Conservation (phyloP, 345 rosid genomes). For the Pistacia integerrima region DNA sequence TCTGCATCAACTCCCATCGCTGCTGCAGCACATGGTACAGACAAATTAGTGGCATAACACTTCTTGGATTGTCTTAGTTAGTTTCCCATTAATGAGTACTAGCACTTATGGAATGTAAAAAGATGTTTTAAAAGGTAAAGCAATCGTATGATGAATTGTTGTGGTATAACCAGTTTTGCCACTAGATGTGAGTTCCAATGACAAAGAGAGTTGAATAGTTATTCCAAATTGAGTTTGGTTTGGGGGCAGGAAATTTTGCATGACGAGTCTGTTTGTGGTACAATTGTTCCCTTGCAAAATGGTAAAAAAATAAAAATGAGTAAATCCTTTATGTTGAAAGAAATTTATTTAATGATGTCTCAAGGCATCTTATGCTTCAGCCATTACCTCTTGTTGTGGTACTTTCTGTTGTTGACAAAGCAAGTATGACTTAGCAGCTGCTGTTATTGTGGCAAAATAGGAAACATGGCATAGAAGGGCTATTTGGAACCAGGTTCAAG, state of each 20-base stretch:
- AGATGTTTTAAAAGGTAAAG: not conserved
- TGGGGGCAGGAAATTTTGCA: not conserved
- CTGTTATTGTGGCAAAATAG: constrained; percentile 75
- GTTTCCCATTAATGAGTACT: not conserved
- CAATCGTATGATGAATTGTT: not conserved
- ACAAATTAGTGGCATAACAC: not conserved
- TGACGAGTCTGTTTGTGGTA: not conserved
- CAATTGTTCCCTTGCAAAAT: not conserved
- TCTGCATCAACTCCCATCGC: constrained; percentile 73
- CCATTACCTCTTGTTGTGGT: constrained; percentile 2
- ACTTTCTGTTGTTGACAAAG: constrained; percentile 21
- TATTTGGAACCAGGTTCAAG: constrained; percentile 78
- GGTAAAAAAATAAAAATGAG: not conserved
- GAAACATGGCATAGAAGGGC: constrained; percentile 89
- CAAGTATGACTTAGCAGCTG: constrained; percentile 53
- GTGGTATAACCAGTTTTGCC: not conserved
- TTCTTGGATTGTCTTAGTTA: not conserved
- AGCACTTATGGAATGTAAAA: not conserved
- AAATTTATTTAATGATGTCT: not conserved
- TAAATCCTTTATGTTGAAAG: not conserved
- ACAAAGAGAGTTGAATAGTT: not conserved
- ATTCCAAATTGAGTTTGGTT: not conserved
- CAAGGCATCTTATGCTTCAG: not conserved
- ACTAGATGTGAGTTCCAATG: not conserved
- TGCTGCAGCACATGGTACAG: constrained; percentile 83